Percentiles rank a stretch among this genome's conserved stretches.
Evolutionary conservation across 139 green algal species (phyloP).

Genomic region (Pseudopediastrum boryanum): DNA sequence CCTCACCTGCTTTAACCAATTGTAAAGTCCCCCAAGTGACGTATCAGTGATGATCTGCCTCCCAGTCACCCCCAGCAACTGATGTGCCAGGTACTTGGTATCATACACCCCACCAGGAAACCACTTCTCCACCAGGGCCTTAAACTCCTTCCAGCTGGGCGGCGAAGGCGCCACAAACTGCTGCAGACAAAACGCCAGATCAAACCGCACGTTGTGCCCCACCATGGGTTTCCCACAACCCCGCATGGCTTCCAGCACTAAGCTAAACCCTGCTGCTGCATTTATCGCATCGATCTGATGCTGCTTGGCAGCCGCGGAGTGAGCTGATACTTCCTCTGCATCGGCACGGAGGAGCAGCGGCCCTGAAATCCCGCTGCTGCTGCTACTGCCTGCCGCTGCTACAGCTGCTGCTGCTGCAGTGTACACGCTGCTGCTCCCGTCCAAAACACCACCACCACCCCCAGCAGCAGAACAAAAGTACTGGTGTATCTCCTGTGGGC

Average conservation of each 20-base stretch:
- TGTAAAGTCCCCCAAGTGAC: slow-evolving; percentile 20
- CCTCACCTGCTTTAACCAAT: slow-evolving; percentile 4
- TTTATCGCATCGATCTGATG: slow-evolving; percentile 1
- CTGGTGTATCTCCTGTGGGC: too few relatives aligned
- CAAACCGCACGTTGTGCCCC: slow-evolving; percentile 70
- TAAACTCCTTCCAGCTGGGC: slow-evolving; percentile 63
- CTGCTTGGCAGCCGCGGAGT: not conserved
- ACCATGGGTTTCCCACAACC: slow-evolving; percentile 54
- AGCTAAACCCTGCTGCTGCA: slow-evolving; percentile 45
- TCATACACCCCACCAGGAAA: slow-evolving; percentile 79
- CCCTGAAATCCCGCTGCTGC: not conserved
- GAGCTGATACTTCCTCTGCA: not conserved
- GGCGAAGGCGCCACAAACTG: slow-evolving; percentile 49
- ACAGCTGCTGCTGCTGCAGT: not conserved
- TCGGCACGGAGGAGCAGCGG: slow-evolving; percentile 4
- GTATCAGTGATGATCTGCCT: slow-evolving; percentile 26
- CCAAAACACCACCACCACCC: too few relatives aligned
- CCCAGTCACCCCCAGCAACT: not conserved
- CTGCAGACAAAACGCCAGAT: slow-evolving; percentile 69
- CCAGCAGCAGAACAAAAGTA: too few relatives aligned
- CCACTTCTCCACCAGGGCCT: slow-evolving; percentile 33
- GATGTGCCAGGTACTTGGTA: slow-evolving; percentile 68
- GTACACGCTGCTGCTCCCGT: slow-evolving; percentile 22
- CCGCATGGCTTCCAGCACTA: slow-evolving; percentile 67
- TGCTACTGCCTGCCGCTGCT: not conserved